Evolutionary conservation across 2,329 filamentous ascomycete species (phyloP), one percentile per base, ranked within the genome.

Genomic region (Fusarium incarnatum): DNA sequence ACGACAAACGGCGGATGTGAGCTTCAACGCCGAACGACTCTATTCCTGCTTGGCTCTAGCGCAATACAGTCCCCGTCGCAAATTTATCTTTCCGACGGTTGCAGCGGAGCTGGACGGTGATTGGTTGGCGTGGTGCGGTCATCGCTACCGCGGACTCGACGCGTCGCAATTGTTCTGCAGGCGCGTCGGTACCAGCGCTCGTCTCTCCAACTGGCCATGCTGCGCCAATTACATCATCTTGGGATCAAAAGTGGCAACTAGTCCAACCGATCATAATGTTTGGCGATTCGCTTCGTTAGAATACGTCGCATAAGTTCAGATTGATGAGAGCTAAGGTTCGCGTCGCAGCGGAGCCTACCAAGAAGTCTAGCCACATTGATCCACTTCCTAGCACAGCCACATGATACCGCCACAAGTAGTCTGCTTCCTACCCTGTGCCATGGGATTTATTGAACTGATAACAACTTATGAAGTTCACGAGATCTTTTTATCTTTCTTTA

Each of bases 1-100:
- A 37, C 3, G 34, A 37, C 16, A 18, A 37, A 4, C 32, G 16
- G 34, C 34, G 34, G 34, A 37, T 37, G 16, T 9, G 11, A 12
- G 23, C 44, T 13, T 27, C 8, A 15, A 13, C 8, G 7, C 16
- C 25, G 8, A 20, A 0, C 4, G 8, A n/a, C 12, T 5, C 12
- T 57, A 25, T 57, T 12, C 20, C 13, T 22, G 12, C 37, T 59
- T 37, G 0, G 23, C 2, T 5, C 16, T 41, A 60, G 44, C 9
- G 7, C 2, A 7, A 2, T 3, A 7, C 7, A 6, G 11, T 20
- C 6, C 4, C 58, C 58, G 55, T 60, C 58, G 58, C 25, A 60
- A 60, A 37, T n/a, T 18, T 8, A 12, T 28, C 13, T n/a, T 49
- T 61, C 34, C 58, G 58, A 61, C 58, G 58, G 58, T n/a, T 28